Percentiles rank a stretch among this genome's conserved stretches.
phyloP scores from a whole-genome alignment of 164 flowering plant genomes.

The Protea cynaroides region DNA sequence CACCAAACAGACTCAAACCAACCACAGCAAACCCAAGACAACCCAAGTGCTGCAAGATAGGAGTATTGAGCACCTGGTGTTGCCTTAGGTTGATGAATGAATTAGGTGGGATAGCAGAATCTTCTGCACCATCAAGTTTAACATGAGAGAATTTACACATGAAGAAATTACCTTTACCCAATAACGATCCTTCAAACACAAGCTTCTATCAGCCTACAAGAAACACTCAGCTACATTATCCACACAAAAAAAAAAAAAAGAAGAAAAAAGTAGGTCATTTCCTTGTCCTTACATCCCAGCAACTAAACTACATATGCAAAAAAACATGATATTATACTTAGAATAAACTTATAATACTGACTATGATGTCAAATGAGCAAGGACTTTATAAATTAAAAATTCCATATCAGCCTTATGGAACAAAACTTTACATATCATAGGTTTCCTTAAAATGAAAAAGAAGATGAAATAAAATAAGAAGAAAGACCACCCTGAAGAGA shows the following conservation, averaged over 20 bases:
- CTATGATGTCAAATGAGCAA: too few species aligned
- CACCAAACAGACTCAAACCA: too few species aligned
- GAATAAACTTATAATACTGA: too few species aligned
- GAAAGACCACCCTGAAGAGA: neutral
- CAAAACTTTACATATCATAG: neutral
- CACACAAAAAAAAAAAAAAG: too few species aligned
- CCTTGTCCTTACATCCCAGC: neutral
- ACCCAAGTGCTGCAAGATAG: too few species aligned
- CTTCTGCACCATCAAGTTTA: too few species aligned
- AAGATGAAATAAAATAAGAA: neutral
- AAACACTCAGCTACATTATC: neutral
- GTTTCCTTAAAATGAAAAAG: neutral
- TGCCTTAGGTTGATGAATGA: too few species aligned
- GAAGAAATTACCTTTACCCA: conserved; percentile 79
- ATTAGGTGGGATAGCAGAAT: too few species aligned
- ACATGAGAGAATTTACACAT: neutral
- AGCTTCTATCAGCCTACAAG: conserved; percentile 59
- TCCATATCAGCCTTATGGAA: neutral
- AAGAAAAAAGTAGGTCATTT: neutral
- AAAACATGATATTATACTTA: too few species aligned
- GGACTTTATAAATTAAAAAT: neutral
- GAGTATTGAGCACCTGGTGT: too few species aligned
- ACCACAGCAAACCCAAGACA: too few species aligned
- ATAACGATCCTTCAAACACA: conserved; percentile 75
- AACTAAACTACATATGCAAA: neutral